Conservation (phyloP, 2,329 filamentous ascomycete species). For the Coniochaeta hoffmannii region DNA sequence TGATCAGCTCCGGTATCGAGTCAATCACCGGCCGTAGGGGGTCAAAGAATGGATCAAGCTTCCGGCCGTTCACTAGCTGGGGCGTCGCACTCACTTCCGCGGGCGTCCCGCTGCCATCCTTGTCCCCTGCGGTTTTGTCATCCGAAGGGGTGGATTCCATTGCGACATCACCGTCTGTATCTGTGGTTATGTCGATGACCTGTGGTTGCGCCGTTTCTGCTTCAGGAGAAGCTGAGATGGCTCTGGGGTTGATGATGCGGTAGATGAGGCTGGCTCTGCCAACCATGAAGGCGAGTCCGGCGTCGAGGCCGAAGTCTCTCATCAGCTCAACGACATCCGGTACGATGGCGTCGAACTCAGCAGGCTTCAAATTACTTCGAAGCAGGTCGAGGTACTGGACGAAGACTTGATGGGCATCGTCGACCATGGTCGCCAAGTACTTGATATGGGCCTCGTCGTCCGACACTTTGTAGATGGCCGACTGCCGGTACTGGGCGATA, state of each 20-base stretch:
- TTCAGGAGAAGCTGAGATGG: not conserved
- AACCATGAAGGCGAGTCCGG: slow-evolving; percentile 78
- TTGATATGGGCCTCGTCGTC: slow-evolving; percentile 77
- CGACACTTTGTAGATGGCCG: slow-evolving; percentile 70
- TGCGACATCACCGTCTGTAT: slow-evolving; percentile 51
- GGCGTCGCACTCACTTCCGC: not conserved
- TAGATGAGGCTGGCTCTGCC: slow-evolving; percentile 66
- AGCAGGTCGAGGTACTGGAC: slow-evolving; percentile 86
- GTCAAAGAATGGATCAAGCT: slow-evolving; percentile 51
- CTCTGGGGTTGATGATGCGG: slow-evolving; percentile 20
- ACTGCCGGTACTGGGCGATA: slow-evolving; percentile 81
- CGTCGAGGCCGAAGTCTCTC: slow-evolving; percentile 69
- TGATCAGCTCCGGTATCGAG: slow-evolving; percentile 53
- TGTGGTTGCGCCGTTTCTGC: slow-evolving; percentile 9
- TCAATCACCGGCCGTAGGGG: slow-evolving; percentile 69
- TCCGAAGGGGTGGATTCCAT: slow-evolving; percentile 29
- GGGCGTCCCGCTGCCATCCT: slow-evolving; percentile 14
- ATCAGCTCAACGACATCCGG: slow-evolving; percentile 71
- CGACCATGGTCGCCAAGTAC: slow-evolving; percentile 76
- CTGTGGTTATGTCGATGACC: slow-evolving; percentile 15
- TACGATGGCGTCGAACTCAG: slow-evolving; percentile 71
- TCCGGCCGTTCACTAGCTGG: slow-evolving; percentile 23
- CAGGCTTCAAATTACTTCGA: slow-evolving; percentile 65
- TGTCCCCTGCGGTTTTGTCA: slow-evolving; percentile 24
- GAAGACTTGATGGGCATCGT: slow-evolving; percentile 81